Base-by-base conservation (phyloP, 352 stramenopile genomes). In the Plasmopara muralis region DNA sequence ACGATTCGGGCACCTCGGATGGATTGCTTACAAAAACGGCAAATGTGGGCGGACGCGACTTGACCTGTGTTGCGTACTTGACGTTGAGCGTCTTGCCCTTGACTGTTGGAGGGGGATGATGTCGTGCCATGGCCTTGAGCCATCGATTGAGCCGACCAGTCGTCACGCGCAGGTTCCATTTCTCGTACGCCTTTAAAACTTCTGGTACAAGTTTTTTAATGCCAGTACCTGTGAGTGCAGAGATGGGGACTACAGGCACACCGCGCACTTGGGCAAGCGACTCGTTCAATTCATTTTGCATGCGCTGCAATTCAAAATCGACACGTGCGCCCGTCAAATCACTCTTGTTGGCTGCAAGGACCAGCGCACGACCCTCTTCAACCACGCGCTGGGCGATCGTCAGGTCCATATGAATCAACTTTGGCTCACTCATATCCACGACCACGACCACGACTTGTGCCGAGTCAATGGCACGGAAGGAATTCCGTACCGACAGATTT, bases 11-110 rank as follows among this genome's bases (percentile, higher is more conserved):
- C 30, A 91, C 75, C 13, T 87, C 77, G 13, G 72, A 66, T 14
- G 80, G 78, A 44, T 85, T 87, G 70, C 83, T 93, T 4, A 89
- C 80, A 50, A 93, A 93, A 50, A 91, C 60, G 0, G 77, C 83
- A 44, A 93, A 93, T 6, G 83, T 93, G 34, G 83, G 83, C 28
- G 80, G 80, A 0, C 83, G 77, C 2, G 77, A 73, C 69, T 91
- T 93, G 44, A 93, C 77, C 57, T 93, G 83, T 30, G 83, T 91
- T 47, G 82, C 74, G 74, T 93, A 93, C 66, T 93, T 93, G 71
- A 93, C 62, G 58, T 93, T 93, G 33, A 91, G 60, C 47, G 75
- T 71, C 70, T 93, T 93, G 65, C 83, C 83, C 53, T 87, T 88
- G 53, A 89, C 58, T 4, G 76, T 87, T 56, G 83, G 83, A 39